Conservation (phyloP, 768 basidiomycete species). For the Naganishia kalamii region DNA sequence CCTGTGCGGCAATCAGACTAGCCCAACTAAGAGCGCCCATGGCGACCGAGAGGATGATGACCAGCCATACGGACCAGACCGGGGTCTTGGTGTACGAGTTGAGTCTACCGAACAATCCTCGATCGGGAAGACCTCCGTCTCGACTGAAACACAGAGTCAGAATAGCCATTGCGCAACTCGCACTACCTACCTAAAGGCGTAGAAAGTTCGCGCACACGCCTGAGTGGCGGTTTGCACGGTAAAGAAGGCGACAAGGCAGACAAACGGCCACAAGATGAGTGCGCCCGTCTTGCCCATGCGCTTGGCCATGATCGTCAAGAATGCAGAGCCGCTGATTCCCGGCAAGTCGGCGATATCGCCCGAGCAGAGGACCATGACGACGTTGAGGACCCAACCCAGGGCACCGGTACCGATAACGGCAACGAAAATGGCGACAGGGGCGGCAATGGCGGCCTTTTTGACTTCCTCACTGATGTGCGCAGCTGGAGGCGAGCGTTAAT, state of each 20-base stretch:
- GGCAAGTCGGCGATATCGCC: conserved; percentile 57
- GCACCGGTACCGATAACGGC: conserved; percentile 48
- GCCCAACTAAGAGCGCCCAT: conserved; percentile 63
- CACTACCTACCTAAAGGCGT: conserved; percentile 64
- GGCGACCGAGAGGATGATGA: conserved; percentile 61
- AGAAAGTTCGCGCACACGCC: conserved; percentile 72
- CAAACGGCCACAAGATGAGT: conserved; percentile 62
- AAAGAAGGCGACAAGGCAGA: conserved; percentile 70
- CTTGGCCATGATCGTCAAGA: conserved; percentile 69
- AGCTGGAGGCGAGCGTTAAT: conserved; percentile 21
- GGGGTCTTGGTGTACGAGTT: conserved; percentile 64
- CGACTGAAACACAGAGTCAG: conserved; percentile 20
- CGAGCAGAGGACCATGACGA: conserved; percentile 76
- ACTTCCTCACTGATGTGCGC: conserved; percentile 50
- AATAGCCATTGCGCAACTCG: conserved; percentile 45
- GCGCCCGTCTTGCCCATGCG: conserved; percentile 72
- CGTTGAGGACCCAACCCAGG: conserved; percentile 80
- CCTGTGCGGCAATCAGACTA: conserved; percentile 66
- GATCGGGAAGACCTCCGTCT: conserved; percentile 62
- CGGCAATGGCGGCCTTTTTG: conserved; percentile 46
- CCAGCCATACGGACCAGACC: conserved; percentile 67
- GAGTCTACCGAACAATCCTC: conserved; percentile 67
- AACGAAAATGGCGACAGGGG: conserved; percentile 49
- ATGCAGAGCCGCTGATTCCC: conserved; percentile 63
- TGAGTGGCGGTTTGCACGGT: conserved; percentile 70